Percentiles rank a stretch among this genome's conserved stretches.
Evolutionary conservation across 768 basidiomycete genomes (phyloP).

Genomic region (Chalciporus chontae): DNA sequence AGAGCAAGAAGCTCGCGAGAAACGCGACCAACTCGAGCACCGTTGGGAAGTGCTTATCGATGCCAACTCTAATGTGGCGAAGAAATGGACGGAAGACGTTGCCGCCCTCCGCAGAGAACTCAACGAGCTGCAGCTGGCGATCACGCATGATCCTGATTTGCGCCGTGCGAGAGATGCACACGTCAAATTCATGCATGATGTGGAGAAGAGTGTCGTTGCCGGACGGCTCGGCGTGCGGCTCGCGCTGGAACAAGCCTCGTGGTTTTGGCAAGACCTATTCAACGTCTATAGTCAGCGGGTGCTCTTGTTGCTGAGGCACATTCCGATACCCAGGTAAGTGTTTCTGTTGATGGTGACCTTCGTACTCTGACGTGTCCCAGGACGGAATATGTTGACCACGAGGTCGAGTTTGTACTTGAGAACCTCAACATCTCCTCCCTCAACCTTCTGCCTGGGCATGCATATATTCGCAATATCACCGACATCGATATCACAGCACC

Average conservation of each 20-base stretch:
- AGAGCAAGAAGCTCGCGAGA: slow-evolving; percentile 40
- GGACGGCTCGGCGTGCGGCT: slow-evolving; percentile 44
- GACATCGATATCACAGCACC: slow-evolving; percentile 52
- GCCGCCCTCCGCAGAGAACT: slow-evolving; percentile 44
- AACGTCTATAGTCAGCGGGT: slow-evolving; percentile 71
- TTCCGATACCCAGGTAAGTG: slow-evolving; percentile 67
- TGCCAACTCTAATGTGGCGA: slow-evolving; percentile 37
- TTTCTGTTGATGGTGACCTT: background rate
- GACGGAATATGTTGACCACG: slow-evolving; percentile 66
- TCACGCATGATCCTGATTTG: slow-evolving; percentile 50
- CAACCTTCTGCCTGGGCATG: slow-evolving; percentile 64
- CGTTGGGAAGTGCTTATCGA: slow-evolving; percentile 52
- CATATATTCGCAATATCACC: slow-evolving; percentile 70
- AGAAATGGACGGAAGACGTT: slow-evolving; percentile 52
- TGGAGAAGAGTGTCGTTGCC: slow-evolving; percentile 41
- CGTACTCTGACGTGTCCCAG: slow-evolving; percentile 31
- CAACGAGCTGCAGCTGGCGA: slow-evolving; percentile 40
- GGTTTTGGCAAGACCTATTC: slow-evolving; percentile 82
- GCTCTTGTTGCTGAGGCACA: slow-evolving; percentile 47
- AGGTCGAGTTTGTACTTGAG: slow-evolving; percentile 72
- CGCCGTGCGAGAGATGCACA: slow-evolving; percentile 46
- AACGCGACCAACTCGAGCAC: slow-evolving; percentile 41
- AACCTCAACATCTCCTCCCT: slow-evolving; percentile 68
- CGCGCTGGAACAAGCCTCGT: slow-evolving; percentile 58
- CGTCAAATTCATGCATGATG: slow-evolving; percentile 42